These are phyloP conservation scores for Bimuria novae-zelandiae DNA, from an alignment of 2,329 filamentous ascomycete species.

Conservation along the genomic window DNA sequence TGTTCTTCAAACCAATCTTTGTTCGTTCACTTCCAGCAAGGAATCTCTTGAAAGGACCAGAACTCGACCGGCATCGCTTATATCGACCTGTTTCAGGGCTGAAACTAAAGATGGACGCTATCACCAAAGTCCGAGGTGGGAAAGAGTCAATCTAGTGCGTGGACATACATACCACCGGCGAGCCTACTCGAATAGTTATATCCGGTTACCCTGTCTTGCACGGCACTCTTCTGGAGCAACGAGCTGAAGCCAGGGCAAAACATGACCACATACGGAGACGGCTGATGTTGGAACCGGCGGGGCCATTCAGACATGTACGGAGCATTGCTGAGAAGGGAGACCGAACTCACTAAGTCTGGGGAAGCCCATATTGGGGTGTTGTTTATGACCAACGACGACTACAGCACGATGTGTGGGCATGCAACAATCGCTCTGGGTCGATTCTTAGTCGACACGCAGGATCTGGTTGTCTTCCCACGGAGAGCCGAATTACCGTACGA, in stretches of 20 bases:
- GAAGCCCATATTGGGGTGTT: constrained; percentile 56
- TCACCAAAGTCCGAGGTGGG: not conserved
- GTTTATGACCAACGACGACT: constrained; percentile 55
- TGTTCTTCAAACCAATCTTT: no score
- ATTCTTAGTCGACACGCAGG: constrained; percentile 31
- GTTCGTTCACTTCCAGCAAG: no score
- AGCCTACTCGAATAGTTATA: constrained; percentile 55
- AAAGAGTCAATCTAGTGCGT: constrained; percentile 5
- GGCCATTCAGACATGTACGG: constrained; percentile 60
- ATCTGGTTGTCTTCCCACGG: constrained; percentile 46
- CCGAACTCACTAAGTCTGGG: constrained; percentile 47
- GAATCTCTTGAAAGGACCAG: no score
- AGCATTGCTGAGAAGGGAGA: constrained; percentile 50
- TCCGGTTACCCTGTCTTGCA: constrained; percentile 46
- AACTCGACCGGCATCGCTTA: not conserved
- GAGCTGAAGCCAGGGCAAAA: constrained; percentile 44
- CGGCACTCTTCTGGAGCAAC: constrained; percentile 50
- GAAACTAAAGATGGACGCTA: not conserved
- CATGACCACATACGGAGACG: constrained; percentile 49
- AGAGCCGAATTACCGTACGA: constrained; percentile 41
- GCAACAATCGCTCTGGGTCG: constrained; percentile 56
- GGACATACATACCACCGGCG: constrained; percentile 54
- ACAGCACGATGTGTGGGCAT: constrained; percentile 58
- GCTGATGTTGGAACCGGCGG: constrained; percentile 54
- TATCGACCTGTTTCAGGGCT: not conserved